Evolutionary conservation across 2,329 filamentous ascomycete genomes (phyloP).

Genomic region (Talaromyces islandicus): DNA sequence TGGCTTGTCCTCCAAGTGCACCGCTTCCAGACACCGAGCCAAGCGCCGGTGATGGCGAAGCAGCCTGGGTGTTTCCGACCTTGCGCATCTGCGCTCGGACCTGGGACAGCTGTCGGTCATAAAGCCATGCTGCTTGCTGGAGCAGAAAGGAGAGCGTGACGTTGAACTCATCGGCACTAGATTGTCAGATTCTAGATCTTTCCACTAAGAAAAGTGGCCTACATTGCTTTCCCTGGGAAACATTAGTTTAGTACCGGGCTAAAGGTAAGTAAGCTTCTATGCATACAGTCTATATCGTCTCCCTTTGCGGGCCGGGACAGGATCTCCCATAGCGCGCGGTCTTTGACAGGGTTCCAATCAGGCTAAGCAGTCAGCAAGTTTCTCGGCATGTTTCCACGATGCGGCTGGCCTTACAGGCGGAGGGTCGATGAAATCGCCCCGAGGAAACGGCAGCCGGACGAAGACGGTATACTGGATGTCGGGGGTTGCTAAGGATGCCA

Average conservation of each 20-base stretch:
- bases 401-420: slow-evolving; percentile 58
- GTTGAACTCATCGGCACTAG: slow-evolving; percentile 67
- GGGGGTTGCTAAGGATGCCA: background rate
- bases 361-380: slow-evolving; percentile 48
- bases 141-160: slow-evolving; percentile 84
- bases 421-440: slow-evolving; percentile 85
- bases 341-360: slow-evolving; percentile 81
- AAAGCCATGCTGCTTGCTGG: slow-evolving; percentile 89
- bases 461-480: slow-evolving; percentile 58
- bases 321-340: slow-evolving; percentile 83
- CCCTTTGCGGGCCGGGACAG: slow-evolving; percentile 75
- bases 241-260: too few species aligned
- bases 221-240: slow-evolving; percentile 67
- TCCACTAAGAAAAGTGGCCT: slow-evolving; percentile 16
- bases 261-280: background rate
- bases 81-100: slow-evolving; percentile 86
- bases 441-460: slow-evolving; percentile 80
- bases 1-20: slow-evolving; percentile 30
- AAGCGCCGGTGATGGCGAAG: slow-evolving; percentile 37
- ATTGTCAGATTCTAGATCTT: background rate
- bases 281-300: slow-evolving; percentile 75
- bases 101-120: slow-evolving; percentile 83
- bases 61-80: slow-evolving; percentile 36
- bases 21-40: slow-evolving; percentile 38
- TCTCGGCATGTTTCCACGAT: background rate